Evolutionary conservation across 2,329 filamentous ascomycete species (phyloP).

Genomic region (Claviceps sorghi): DNA sequence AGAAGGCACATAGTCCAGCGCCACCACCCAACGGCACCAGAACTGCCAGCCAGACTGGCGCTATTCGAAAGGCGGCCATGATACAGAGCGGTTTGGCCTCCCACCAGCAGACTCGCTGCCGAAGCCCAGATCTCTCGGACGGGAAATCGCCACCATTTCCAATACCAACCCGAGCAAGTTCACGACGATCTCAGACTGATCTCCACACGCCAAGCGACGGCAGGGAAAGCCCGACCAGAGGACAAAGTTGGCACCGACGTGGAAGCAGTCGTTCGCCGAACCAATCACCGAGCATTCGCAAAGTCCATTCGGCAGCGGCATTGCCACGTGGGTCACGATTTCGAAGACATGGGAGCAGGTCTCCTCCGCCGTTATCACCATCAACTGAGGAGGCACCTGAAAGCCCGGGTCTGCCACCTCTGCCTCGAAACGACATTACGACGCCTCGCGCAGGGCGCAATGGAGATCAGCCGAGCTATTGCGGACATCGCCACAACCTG

Average conservation of each 20-base stretch:
- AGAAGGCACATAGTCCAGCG: conserved; percentile 23
- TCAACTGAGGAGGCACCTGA: conserved; percentile 54
- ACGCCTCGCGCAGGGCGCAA: conserved; percentile 35
- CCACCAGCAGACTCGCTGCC: conserved; percentile 46
- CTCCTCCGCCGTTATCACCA: conserved; percentile 50
- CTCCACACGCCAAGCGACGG: conserved; percentile 56
- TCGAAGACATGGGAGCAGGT: conserved; percentile 40
- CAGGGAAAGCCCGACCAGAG: conserved; percentile 58
- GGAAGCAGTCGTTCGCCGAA: conserved; percentile 34
- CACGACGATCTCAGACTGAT: conserved; percentile 54
- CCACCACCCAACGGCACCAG: conserved; percentile 19
- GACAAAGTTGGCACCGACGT: conserved; percentile 40
- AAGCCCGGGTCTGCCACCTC: conserved; percentile 56
- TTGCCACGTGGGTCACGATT: conserved; percentile 43
- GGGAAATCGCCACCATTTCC: conserved; percentile 65
- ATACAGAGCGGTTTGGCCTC: conserved; percentile 64
- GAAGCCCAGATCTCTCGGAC: conserved; percentile 52
- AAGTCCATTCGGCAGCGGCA: conserved; percentile 69
- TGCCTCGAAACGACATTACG: conserved; percentile 59
- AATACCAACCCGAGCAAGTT: conserved; percentile 80
- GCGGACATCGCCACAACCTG: conserved; percentile 38
- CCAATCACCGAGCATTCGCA: conserved; percentile 54
- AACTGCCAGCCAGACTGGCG: conserved; percentile 30
- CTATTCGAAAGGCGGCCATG: conserved; percentile 65
- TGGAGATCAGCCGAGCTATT: conserved; percentile 26